Percentiles rank a stretch among this genome's conserved stretches.
These are phyloP conservation scores for Polytrichum commune DNA, from an alignment of 225 moss, liverwort and hornwort species.

Conservation along the genomic window DNA sequence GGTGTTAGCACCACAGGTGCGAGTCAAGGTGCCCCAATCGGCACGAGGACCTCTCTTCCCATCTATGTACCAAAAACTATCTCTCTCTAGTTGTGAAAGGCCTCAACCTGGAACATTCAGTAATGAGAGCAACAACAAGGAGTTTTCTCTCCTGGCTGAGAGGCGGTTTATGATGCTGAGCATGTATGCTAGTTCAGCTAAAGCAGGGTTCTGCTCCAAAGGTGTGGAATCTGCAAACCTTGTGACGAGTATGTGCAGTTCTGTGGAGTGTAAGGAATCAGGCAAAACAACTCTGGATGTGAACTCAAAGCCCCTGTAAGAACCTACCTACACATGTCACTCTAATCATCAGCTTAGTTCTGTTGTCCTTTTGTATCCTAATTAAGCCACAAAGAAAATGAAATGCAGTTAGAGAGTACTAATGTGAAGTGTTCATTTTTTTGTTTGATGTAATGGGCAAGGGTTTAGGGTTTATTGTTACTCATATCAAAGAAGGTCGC, in stretches of 20 bases:
- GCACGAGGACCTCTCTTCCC: conserved; percentile 42
- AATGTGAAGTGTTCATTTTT: no score
- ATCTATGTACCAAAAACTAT: background rate
- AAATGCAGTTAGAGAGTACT: background rate
- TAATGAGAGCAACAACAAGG: conserved; percentile 2
- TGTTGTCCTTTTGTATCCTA: no score
- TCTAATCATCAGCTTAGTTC: no score
- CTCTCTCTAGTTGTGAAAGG: background rate
- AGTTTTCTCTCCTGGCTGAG: conserved; percentile 28
- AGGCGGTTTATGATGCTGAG: conserved; percentile 43
- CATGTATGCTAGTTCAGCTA: conserved; percentile 20
- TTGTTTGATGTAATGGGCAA: no score
- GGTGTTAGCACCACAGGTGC: conserved; percentile 38
- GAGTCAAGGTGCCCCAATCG: conserved; percentile 28
- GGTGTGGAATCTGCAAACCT: conserved; percentile 36
- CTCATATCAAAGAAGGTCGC: no score
- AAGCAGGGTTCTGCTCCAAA: conserved; percentile 11
- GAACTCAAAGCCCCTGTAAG: no score
- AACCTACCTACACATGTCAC: no score
- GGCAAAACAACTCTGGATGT: background rate
- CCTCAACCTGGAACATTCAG: background rate
- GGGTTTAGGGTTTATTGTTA: no score
- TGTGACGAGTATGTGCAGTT: conserved; percentile 27
- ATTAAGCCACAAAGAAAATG: background rate
- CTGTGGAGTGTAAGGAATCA: conserved; percentile 5